These are phyloP conservation scores for Cicer bijugum DNA, from an alignment of 306 rosid species.

Conservation along the genomic window DNA sequence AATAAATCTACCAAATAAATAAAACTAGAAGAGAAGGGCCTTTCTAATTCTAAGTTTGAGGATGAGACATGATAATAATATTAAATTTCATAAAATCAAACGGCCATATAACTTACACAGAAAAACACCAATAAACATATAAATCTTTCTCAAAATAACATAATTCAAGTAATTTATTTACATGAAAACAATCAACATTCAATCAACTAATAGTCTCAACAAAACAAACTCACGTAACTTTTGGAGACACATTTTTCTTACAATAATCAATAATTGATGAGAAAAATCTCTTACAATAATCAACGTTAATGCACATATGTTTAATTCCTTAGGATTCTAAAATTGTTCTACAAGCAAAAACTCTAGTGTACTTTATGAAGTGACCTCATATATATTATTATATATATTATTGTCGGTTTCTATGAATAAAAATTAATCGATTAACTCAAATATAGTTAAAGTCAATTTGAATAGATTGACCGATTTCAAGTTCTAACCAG, in stretches of 20 bases:
- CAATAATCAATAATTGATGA: constrained; percentile 42
- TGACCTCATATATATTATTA: constrained; percentile 44
- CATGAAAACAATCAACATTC: constrained; percentile 42
- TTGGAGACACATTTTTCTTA: constrained; percentile 45
- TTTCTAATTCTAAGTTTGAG: neutral
- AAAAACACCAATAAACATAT: constrained; percentile 35
- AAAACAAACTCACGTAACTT: constrained; percentile 45
- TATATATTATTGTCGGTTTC: neutral
- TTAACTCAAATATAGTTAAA: too few species aligned
- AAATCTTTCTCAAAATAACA: constrained; percentile 30
- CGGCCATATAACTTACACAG: neutral
- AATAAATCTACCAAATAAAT: neutral
- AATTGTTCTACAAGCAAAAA: constrained; percentile 50
- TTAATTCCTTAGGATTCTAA: constrained; percentile 49
- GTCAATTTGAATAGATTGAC: too few species aligned
- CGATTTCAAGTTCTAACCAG: too few species aligned
- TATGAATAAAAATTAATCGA: too few species aligned
- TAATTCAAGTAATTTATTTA: constrained; percentile 43
- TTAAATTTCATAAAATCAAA: constrained; percentile 32
- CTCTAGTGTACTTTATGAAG: constrained; percentile 51
- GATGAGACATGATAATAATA: neutral
- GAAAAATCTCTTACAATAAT: constrained; percentile 15
- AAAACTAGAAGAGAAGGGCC: neutral
- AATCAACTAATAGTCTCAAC: constrained; percentile 50
- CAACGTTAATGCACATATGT: constrained; percentile 45